phyloP scores from a whole-genome alignment of 306 rosid genomes.

The Fagus sylvatica region DNA sequence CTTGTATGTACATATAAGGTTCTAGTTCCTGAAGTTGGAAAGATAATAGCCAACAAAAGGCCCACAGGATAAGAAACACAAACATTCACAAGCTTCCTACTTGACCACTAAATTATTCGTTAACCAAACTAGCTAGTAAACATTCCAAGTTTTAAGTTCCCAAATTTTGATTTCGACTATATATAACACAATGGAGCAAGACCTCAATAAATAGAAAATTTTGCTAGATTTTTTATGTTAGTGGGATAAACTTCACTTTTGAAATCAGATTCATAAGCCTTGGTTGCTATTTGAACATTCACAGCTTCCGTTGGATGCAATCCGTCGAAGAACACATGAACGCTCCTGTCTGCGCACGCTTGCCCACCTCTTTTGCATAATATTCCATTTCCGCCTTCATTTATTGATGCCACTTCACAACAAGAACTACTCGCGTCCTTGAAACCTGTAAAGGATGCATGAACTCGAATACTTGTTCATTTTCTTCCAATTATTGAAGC shows the following conservation, averaged over 20 bases:
- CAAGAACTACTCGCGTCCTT: constrained; percentile 29
- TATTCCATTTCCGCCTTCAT: constrained; percentile 46
- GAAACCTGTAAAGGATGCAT: constrained; percentile 27
- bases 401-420: constrained; percentile 39
- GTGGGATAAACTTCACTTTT: constrained; percentile 50
- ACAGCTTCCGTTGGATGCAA: constrained; percentile 60
- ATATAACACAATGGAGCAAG: no score
- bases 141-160: no score
- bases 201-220: not conserved
- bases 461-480: not conserved
- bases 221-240: constrained; percentile 31
- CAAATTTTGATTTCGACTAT: no score
- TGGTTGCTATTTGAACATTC: constrained; percentile 37
- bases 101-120: not conserved
- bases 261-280: constrained; percentile 40
- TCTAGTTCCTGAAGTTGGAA: not conserved
- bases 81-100: not conserved
- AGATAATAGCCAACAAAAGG: not conserved
- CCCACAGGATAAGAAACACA: no score
- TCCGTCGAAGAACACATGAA: constrained; percentile 45
- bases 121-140: no score
- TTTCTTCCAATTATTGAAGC: no score
- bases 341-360: constrained; percentile 36
- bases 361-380: constrained; percentile 40
- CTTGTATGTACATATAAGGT: not conserved